Conservation (phyloP, 345 rosid species). For the Syzygium oleosum region DNA sequence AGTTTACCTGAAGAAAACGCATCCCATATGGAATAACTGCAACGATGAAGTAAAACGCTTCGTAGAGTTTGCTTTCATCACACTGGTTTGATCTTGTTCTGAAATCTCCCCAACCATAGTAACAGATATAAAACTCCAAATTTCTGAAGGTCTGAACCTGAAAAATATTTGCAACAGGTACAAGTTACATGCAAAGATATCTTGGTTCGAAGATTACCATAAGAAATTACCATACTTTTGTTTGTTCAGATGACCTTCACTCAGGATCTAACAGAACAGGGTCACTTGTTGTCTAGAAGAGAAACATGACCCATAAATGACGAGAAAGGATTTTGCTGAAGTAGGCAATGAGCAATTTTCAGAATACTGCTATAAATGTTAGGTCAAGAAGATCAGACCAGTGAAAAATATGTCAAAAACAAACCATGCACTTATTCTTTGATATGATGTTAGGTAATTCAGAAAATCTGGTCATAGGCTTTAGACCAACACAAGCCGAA, state of each 20-base stretch:
- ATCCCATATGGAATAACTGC: conserved; percentile 69
- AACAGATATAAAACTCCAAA: conserved; percentile 5
- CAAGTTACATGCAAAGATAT: not conserved
- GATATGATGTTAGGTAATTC: not conserved
- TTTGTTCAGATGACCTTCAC: not conserved
- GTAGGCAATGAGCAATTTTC: not conserved
- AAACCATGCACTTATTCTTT: not conserved
- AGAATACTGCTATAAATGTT: not conserved
- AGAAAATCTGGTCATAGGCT: not conserved
- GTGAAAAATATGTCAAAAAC: not conserved
- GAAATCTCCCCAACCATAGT: conserved; percentile 14
- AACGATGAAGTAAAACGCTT: conserved; percentile 31
- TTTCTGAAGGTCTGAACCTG: conserved; percentile 1
- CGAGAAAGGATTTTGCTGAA: not conserved
- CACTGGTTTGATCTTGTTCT: conserved; percentile 38
- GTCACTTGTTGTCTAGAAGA: not conserved
- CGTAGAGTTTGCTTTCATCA: conserved; percentile 26
- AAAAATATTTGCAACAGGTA: not conserved
- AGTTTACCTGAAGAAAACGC: conserved; percentile 56
- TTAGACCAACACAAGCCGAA: not conserved
- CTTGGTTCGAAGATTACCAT: not conserved
- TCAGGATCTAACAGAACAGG: not conserved
- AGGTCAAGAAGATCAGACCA: not conserved
- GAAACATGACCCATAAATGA: not conserved
- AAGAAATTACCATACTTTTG: not conserved